phyloP scores from a whole-genome alignment of 2,329 filamentous ascomycete genomes.

The Ceratocystiopsis sp. region DNA sequence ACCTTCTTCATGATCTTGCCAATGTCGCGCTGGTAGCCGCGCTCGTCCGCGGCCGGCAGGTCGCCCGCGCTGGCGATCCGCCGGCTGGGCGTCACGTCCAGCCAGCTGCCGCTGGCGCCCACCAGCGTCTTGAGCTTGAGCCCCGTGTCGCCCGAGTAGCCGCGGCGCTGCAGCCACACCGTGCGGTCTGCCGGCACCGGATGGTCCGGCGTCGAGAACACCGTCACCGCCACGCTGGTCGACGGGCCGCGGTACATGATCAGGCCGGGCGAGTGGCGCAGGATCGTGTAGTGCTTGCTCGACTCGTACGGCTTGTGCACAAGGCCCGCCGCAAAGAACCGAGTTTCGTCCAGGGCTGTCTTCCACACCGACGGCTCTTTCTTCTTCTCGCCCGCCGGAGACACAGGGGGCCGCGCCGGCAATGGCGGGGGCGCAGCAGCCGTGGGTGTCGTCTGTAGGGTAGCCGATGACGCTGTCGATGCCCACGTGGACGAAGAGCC shows the following conservation, averaged over 20 bases:
- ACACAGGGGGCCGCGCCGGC: not conserved
- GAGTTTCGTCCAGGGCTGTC: constrained; percentile 36
- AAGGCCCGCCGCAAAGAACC: constrained; percentile 48
- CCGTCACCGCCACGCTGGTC: constrained; percentile 46
- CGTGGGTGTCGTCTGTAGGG: not conserved
- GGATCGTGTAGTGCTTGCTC: constrained; percentile 46
- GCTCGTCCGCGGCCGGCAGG: constrained; percentile 39
- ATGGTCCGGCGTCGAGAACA: constrained; percentile 37
- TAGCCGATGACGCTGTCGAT: not conserved
- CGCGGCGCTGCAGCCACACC: constrained; percentile 51
- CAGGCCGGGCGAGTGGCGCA: constrained; percentile 46
- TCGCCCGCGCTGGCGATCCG: constrained; percentile 26
- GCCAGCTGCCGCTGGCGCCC: constrained; percentile 41
- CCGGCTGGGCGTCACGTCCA: constrained; percentile 47
- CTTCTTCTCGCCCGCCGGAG: not conserved
- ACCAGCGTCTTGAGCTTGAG: constrained; percentile 49
- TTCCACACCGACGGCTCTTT: constrained; percentile 22
- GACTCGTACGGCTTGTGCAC: constrained; percentile 46
- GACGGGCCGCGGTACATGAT: constrained; percentile 49
- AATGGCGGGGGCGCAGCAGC: not conserved
- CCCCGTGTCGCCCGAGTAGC: constrained; percentile 50
- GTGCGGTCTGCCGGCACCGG: constrained; percentile 39
- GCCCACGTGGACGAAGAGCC: not conserved
- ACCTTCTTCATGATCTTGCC: constrained; percentile 40
- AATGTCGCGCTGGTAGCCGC: constrained; percentile 52